phyloP scores from a whole-genome alignment of 2,329 filamentous ascomycete genomes.

The Pochonia chlamydosporia region DNA sequence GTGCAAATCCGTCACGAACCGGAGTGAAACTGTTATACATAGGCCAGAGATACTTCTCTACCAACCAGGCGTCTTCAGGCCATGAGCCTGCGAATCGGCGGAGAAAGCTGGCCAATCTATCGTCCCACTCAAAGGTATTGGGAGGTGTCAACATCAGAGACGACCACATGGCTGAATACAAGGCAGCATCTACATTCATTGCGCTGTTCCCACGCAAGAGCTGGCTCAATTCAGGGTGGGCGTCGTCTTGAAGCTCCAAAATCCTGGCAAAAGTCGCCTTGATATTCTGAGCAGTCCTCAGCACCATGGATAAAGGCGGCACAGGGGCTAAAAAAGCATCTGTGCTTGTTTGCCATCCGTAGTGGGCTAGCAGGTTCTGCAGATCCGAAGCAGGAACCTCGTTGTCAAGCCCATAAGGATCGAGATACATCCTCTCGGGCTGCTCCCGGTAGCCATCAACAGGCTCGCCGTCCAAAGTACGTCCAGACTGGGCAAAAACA shows the following conservation, averaged over 20 bases:
- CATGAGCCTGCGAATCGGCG: constrained; percentile 31
- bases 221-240: constrained; percentile 23
- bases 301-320: constrained; percentile 59
- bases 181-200: constrained; percentile 48
- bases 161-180: constrained; percentile 72
- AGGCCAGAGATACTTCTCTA: constrained; percentile 60
- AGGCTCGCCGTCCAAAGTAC: constrained; percentile 51
- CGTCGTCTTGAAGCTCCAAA: constrained; percentile 21
- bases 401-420: constrained; percentile 66
- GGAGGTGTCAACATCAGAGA: constrained; percentile 49
- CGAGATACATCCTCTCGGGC: constrained; percentile 63
- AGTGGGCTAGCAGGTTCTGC: constrained; percentile 48
- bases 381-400: constrained; percentile 61
- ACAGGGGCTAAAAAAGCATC: constrained; percentile 58
- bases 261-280: constrained; percentile 53
- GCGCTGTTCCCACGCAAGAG: constrained; percentile 27
- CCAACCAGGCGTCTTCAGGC: constrained; percentile 64
- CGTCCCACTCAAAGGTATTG: constrained; percentile 47
- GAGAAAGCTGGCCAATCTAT: constrained; percentile 59
- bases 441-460: constrained; percentile 31
- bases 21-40: constrained; percentile 45
- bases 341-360: constrained; percentile 35
- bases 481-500: constrained; percentile 55
- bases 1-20: constrained; percentile 19
- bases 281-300: constrained; percentile 73